Evolutionary conservation across 768 basidiomycete species (phyloP).

Genomic region (Suillus discolor): DNA sequence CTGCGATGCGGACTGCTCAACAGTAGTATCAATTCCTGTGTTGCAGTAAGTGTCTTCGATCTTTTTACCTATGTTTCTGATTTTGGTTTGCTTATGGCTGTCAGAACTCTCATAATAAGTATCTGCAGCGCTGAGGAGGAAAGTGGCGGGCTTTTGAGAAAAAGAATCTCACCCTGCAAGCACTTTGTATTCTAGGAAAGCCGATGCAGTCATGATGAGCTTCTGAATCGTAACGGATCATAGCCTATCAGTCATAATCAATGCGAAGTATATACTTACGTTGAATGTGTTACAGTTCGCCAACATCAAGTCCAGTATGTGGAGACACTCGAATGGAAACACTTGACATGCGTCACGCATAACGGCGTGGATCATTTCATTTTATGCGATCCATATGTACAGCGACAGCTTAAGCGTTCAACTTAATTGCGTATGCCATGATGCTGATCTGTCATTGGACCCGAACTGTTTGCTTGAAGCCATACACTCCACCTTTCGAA

Average conservation of each 20-base stretch:
- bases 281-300: background rate
- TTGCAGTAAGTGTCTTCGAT: too few species aligned
- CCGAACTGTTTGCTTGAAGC: background rate
- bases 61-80: too few species aligned
- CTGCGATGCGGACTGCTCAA: too few species aligned
- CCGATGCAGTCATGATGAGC: background rate
- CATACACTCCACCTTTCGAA: background rate
- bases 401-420: background rate
- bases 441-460: background rate
- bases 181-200: background rate
- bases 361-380: background rate
- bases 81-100: too few species aligned
- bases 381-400: background rate
- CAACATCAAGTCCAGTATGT: background rate
- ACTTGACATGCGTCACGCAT: background rate
- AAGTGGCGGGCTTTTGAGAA: background rate
- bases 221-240: background rate
- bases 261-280: slow-evolving; percentile 22
- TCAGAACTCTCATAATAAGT: too few species aligned
- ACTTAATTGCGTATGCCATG: background rate
- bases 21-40: too few species aligned
- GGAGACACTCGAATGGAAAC: background rate
- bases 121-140: background rate
- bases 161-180: background rate
- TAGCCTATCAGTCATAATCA: background rate